phyloP scores from a whole-genome alignment of 441 rosid genomes.

The Euphorbia corollata region DNA sequence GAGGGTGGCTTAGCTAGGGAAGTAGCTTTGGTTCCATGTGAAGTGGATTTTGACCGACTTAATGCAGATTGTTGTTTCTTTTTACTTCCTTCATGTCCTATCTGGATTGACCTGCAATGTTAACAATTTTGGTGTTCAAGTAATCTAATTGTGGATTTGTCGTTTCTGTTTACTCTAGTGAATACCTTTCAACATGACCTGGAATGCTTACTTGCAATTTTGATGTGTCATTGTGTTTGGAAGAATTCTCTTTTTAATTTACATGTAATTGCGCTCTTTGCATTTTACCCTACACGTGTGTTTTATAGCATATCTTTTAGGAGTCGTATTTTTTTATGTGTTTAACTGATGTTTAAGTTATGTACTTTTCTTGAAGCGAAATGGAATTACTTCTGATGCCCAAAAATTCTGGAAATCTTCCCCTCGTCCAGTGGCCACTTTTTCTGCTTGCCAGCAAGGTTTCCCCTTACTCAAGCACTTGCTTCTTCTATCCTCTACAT shows the following conservation, averaged over 20 bases:
- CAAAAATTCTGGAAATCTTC: slow-evolving; percentile 75
- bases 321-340: neutral
- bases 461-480: slow-evolving; percentile 16
- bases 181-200: neutral
- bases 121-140: neutral
- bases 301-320: neutral
- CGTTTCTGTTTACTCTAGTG: neutral
- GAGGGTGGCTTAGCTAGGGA: neutral
- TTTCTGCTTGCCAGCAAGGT: slow-evolving; percentile 99
- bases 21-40: neutral
- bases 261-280: neutral
- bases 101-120: neutral
- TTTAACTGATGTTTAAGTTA: slow-evolving; percentile 15
- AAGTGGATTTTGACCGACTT: neutral
- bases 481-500: slow-evolving; percentile 14
- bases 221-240: too few species aligned
- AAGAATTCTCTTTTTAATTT: neutral
- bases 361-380: slow-evolving; percentile 46
- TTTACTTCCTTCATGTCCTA: neutral
- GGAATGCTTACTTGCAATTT: neutral
- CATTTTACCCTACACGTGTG: neutral
- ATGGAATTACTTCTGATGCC: slow-evolving; percentile 94
- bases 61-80: neutral
- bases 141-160: neutral
- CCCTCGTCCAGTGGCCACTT: slow-evolving; percentile 96